phyloP scores from a whole-genome alignment of 83 land plant species.

The Diphasiastrum complanatum region DNA sequence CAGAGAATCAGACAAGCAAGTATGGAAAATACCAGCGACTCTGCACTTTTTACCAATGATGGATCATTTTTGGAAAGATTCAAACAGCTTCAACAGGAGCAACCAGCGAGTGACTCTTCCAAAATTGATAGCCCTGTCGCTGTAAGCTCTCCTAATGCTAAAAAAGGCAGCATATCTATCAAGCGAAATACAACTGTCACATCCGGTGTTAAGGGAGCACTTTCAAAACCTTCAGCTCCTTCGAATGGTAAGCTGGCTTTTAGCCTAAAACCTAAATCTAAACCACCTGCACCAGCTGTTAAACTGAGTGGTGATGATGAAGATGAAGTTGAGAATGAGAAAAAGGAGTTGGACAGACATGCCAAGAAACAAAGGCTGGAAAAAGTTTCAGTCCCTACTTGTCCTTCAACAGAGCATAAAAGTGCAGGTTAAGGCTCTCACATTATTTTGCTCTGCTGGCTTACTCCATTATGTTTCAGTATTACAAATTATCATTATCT shows the following conservation, averaged over 20 bases:
- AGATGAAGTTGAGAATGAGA: conserved; percentile 43
- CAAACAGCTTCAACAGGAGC: conserved; percentile 73
- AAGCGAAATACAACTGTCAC: conserved; percentile 17
- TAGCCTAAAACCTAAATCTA: conserved; percentile 89
- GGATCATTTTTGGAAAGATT: conserved; percentile 91
- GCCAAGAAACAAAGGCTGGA: conserved; percentile 52
- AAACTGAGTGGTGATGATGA: conserved; percentile 88
- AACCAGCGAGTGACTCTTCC: conserved; percentile 12
- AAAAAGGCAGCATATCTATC: conserved; percentile 16
- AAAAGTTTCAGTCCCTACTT: conserved; percentile 20
- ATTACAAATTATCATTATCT: too few species aligned
- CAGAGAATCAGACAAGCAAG: conserved; percentile 3
- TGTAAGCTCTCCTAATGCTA: conserved; percentile 7
- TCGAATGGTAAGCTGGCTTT: conserved; percentile 86
- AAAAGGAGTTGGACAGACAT: conserved; percentile 22
- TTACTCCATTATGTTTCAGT: conserved; percentile 58
- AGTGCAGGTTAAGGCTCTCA: not conserved
- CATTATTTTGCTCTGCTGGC: conserved; percentile 11
- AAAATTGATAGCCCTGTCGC: conserved; percentile 16
- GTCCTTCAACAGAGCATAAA: conserved; percentile 5
- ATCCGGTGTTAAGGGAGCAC: conserved; percentile 19
- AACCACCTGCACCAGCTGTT: conserved; percentile 55
- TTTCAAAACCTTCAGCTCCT: conserved; percentile 24
- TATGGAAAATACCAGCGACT: conserved; percentile 38
- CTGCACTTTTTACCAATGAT: conserved; percentile 70